phyloP scores from a whole-genome alignment of 306 rosid species.

The Sophora flavescens region DNA sequence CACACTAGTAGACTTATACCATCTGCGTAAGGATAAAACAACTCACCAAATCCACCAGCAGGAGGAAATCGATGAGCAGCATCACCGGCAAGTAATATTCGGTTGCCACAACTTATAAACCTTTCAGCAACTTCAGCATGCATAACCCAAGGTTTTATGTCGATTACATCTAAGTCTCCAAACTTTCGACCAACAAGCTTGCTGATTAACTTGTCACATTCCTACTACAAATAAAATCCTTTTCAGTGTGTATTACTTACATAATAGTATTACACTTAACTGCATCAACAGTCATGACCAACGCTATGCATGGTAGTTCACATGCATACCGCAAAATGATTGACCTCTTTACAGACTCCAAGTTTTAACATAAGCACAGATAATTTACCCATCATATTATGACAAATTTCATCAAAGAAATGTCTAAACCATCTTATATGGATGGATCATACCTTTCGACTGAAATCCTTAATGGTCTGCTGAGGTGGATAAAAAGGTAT shows the following conservation, averaged over 20 bases:
- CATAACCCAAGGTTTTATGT: slow-evolving; percentile 95
- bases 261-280: slow-evolving; percentile 15
- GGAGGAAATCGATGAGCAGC: slow-evolving; percentile 99
- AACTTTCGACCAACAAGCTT: slow-evolving; percentile 85
- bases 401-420: slow-evolving; percentile 32
- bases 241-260: slow-evolving; percentile 37
- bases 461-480: slow-evolving; percentile 81
- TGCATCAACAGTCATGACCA: slow-evolving; percentile 35
- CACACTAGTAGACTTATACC: slow-evolving; percentile 24
- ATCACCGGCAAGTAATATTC: slow-evolving; percentile 87
- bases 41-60: slow-evolving; percentile 99
- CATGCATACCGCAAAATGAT: slow-evolving; percentile 21
- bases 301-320: slow-evolving; percentile 14
- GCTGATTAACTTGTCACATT: slow-evolving; percentile 74
- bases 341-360: slow-evolving; percentile 25
- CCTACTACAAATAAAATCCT: slow-evolving; percentile 59
- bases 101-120: slow-evolving; percentile 65
- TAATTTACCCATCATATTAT: slow-evolving; percentile 29
- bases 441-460: slow-evolving; percentile 65
- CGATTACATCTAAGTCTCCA: slow-evolving; percentile 73
- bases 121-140: slow-evolving; percentile 98
- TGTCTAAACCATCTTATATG: slow-evolving; percentile 19
- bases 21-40: slow-evolving; percentile 41
- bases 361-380: slow-evolving; percentile 31
- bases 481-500: slow-evolving; percentile 97